Base-by-base conservation (phyloP, 2,329 filamentous ascomycete species). In the Fusarium sarcochroum region DNA sequence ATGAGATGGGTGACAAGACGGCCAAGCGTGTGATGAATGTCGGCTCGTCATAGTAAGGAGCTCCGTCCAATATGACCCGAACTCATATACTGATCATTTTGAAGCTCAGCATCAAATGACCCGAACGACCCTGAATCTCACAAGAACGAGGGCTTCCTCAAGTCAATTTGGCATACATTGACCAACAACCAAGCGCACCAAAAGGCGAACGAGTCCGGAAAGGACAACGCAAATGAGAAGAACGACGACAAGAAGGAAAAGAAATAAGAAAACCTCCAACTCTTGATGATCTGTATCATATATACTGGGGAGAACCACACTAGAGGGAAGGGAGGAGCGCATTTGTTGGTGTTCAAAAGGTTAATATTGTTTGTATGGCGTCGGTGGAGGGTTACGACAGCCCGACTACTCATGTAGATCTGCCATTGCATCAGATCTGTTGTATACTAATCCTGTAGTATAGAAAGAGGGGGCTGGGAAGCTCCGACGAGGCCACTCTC, bases 11-110 rank as follows among this genome's bases (percentile, higher is more conserved):
- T 38, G 96, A 99, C 80, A 94, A 94, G 83, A 93, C 89, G 27
- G 96, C 96, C 34, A 96, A 93, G 83, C 87, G 96, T 45, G 89
- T 97, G 58, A 98, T 99, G 94, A 95, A 97, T 76, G 83, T 97
- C 58, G 77, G 76, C 30, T 79, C 78, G 51, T 73, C 73, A 40
- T 76, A 73, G 78, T 79, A 71, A 78, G 74, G 47, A 45, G 32
- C 18, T 60, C 25, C 30, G 35, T 45, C 30, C 34, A 44, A 17
- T 7, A 40, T 35, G 23, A 23, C 32, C 23, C 32, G 21, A 38
- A 35, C 32, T 37, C 37, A 49, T 49, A 32, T 53, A 38, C 66
- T 69, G 32, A 69, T 44, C 30, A 21, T 17, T 27, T 32, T 34
- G n/a, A 51, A 71, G 62, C 48, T 41, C 57, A 41, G 52, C 61